Base-by-base conservation (phyloP, 768 basidiomycete species). In the Hortiboletus flavorubellus region DNA sequence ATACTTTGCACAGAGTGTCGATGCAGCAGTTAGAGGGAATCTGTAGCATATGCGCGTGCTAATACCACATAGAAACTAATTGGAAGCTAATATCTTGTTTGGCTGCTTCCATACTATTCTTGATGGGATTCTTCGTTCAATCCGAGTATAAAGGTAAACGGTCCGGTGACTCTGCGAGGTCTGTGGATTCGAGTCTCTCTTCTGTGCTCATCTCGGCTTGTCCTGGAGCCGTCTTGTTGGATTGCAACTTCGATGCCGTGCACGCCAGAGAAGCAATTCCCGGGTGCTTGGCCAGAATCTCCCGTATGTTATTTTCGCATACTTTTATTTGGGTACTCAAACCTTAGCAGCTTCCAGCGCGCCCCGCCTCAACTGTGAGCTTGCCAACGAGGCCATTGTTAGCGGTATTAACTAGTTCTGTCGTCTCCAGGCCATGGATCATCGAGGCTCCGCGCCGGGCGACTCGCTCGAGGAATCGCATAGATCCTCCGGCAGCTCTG, bases 1-100 rank as follows among this genome's bases (percentile, higher is more conserved):
- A 64, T 91, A 95, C 78, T 94, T 97, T 70, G 92, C 93, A 3
- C 80, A 92, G 74, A 84, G 85, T 65, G 87, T 96, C 53, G 81
- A 91, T 72, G 83, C 84, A 64, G 91, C 86, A 55, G 91, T 94
- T 60, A 86, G 82, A 75, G 87, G 88, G 61, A 79, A 78, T 49
- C 76, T 93, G 64, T 93, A 81, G 76, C 49, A 47, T 45, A 55
- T 38, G 30, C 18, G 40, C 42, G 29, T 59, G 57, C 53, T 46
- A 46, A 63, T 69, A 67, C 47, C 59, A 46, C 55, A 64, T 71
- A 64, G 58, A 68, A 40, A 49, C 53, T 61, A 38, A 59, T 56
- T 66, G 68, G 59, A 69, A 39, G 48, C 48, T 55, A 42, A 59
- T 56, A n/a, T 51, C 49, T 38, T 48, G 52, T 55, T 58, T 63